Evolutionary conservation across 805 yeast genomes (phyloP).

Genomic region (Alloascoidea hylecoeti): DNA sequence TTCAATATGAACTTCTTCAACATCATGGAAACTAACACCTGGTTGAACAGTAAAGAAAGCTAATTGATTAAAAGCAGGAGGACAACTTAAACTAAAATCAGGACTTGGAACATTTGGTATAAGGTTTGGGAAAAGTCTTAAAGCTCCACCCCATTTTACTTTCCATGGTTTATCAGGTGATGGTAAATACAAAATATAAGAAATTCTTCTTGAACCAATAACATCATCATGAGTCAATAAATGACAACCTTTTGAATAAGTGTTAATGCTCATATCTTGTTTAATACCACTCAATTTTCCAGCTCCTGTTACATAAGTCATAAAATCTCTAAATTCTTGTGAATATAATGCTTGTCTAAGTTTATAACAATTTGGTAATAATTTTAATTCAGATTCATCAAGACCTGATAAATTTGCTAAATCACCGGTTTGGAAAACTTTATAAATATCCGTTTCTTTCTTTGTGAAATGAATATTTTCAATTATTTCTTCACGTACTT

Average conservation of each 20-base stretch:
- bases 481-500: slow-evolving; percentile 76
- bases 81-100: slow-evolving; percentile 53
- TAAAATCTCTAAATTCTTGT: slow-evolving; percentile 64
- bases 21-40: slow-evolving; percentile 94
- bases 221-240: slow-evolving; percentile 94
- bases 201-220: slow-evolving; percentile 86
- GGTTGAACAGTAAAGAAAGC: slow-evolving; percentile 96
- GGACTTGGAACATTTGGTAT: slow-evolving; percentile 83
- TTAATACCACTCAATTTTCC: slow-evolving; percentile 85
- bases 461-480: slow-evolving; percentile 78
- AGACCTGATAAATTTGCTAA: slow-evolving; percentile 85
- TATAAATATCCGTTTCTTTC: slow-evolving; percentile 95
- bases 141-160: slow-evolving; percentile 85
- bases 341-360: slow-evolving; percentile 83
- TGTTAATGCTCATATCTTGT: slow-evolving; percentile 86
- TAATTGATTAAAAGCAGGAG: slow-evolving; percentile 92
- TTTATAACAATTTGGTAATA: slow-evolving; percentile 63
- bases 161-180: slow-evolving; percentile 89
- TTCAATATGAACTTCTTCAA: slow-evolving; percentile 89
- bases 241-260: slow-evolving; percentile 89
- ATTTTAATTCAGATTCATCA: slow-evolving; percentile 55
- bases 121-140: slow-evolving; percentile 74
- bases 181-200: slow-evolving; percentile 85
- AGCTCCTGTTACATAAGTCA: slow-evolving; percentile 67
- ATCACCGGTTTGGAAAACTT: slow-evolving; percentile 82